These are phyloP conservation scores for Emergomyces orientalis DNA, from an alignment of 2,329 filamentous ascomycete species.

Conservation along the genomic window DNA sequence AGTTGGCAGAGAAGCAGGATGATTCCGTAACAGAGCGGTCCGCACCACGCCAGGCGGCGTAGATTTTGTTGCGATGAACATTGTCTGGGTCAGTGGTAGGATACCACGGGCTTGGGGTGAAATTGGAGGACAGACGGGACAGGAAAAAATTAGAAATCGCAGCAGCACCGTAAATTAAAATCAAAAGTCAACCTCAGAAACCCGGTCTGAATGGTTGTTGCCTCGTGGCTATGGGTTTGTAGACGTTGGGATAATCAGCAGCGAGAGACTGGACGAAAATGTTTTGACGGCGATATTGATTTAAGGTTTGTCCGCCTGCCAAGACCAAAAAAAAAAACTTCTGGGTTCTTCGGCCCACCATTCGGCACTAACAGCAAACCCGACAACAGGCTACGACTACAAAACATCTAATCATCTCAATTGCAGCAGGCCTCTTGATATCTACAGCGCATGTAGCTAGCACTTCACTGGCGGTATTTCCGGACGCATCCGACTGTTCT, in stretches of 20 bases:
- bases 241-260: background rate
- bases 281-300: constrained; percentile 11
- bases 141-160: background rate
- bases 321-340: constrained; percentile 26
- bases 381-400: background rate
- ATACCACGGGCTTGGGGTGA: background rate
- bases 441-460: background rate
- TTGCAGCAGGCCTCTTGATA: background rate
- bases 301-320: constrained; percentile 25
- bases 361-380: background rate
- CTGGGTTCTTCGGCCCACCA: background rate
- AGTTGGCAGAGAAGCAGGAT: constrained; percentile 26
- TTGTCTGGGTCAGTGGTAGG: constrained; percentile 22
- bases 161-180: background rate
- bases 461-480: background rate
- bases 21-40: constrained; percentile 30
- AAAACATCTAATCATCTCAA: background rate
- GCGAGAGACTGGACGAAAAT: constrained; percentile 6
- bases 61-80: constrained; percentile 32
- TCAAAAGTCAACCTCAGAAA: background rate
- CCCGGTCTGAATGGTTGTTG: constrained; percentile 11
- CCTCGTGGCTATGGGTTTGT: constrained; percentile 19
- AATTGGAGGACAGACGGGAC: constrained; percentile 10
- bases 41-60: constrained; percentile 28
- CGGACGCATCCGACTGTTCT: background rate